phyloP scores from a whole-genome alignment of 2,329 filamentous ascomycete species.

The Clarireedia monteithiana region DNA sequence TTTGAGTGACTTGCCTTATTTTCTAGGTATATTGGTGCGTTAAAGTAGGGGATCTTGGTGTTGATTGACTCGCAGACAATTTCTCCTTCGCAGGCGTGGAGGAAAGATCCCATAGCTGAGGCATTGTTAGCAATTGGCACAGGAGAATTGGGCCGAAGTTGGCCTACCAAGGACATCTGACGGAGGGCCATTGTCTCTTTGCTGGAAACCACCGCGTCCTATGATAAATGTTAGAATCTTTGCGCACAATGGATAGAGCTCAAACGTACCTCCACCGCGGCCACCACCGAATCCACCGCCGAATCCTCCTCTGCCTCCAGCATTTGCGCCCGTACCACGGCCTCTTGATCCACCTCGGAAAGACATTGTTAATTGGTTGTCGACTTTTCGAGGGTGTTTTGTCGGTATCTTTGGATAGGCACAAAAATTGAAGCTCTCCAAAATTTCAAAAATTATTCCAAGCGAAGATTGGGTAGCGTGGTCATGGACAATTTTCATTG shows the following conservation, averaged over 20 bases:
- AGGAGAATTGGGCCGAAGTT: not conserved
- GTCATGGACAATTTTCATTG: slow-evolving; percentile 3
- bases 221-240: slow-evolving; percentile 22
- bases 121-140: slow-evolving; percentile 14
- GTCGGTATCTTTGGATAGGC: slow-evolving; percentile 29
- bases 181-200: slow-evolving; percentile 54
- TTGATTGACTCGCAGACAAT: slow-evolving; percentile 96
- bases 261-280: slow-evolving; percentile 33
- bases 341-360: slow-evolving; percentile 51
- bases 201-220: slow-evolving; percentile 56
- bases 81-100: slow-evolving; percentile 94
- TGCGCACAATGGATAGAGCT: slow-evolving; percentile 16
- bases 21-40: slow-evolving; percentile 96
- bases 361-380: slow-evolving; percentile 25
- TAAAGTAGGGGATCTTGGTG: slow-evolving; percentile 96
- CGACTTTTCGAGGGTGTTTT: slow-evolving; percentile 27
- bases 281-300: slow-evolving; percentile 30
- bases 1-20: slow-evolving; percentile 61
- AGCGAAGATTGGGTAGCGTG: slow-evolving; percentile 10
- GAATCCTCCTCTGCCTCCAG: slow-evolving; percentile 37
- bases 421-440: slow-evolving; percentile 14
- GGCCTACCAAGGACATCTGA: slow-evolving; percentile 48
- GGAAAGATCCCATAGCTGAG: slow-evolving; percentile 83
- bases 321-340: slow-evolving; percentile 41
- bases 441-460: slow-evolving; percentile 11